Base-by-base conservation (phyloP, 1,284 basidiomycete genomes). In the Bothia castanella region DNA sequence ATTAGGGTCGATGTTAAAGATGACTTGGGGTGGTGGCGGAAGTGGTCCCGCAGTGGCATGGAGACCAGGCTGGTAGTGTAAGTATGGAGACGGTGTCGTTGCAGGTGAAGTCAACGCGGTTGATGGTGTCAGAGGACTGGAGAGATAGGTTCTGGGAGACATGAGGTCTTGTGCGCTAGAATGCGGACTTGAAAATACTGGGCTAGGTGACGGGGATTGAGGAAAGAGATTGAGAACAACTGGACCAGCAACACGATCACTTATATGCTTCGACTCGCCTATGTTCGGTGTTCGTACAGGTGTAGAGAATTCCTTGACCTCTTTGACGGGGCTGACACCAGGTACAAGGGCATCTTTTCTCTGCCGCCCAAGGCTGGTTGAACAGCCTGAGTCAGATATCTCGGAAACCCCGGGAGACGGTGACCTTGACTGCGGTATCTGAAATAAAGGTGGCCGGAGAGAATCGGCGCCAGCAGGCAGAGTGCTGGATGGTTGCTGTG, bases 1-100 rank as follows among this genome's bases (percentile, higher is more conserved):
- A 60, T 45, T 70, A 20, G 65, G 54, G 50, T 76, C 70, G 27
- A 80, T 72, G 52, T 71, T 73, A 52, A 82, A 76, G 51, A 74
- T 65, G 25, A 80, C 73, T 52, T 80, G 72, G 7, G 85, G 83
- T 23, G 84, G 85, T 30, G 79, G 77, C 35, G 86, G 85, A 55
- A 86, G 72, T 37, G 87, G 85, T 2, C 86, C 83, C 36, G 85
- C 85, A 17, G 76, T 86, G 7, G 85, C 74, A 67, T 88, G 82
- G 6, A 83, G 59, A 44, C 83, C 85, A 42, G 82, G 83, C 54
- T 85, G 76, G 61, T 87, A 86, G 58, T 76, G 69, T 45, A 83
- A 66, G 64, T 79, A 85, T 5, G 76, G 62, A 14, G 67, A 66
- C 23, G 61, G 57, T 3, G 62, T 51, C 43, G 63, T 53, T 42